phyloP scores from a whole-genome alignment of 1,284 basidiomycete genomes.

The Cutaneotrichosporon sp. region DNA sequence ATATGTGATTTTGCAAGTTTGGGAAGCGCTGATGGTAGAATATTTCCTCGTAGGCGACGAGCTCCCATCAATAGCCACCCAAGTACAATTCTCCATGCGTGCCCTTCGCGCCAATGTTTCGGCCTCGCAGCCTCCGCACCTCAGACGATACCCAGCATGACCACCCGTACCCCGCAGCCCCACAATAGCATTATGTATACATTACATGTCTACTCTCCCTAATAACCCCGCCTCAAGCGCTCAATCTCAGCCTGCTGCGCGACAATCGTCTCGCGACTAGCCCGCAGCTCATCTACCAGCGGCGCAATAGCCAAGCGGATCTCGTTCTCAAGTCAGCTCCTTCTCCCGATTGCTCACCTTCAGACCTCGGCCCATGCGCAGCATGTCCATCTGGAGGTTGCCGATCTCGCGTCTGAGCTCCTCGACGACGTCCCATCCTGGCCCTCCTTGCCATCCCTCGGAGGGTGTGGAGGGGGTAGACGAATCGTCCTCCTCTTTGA shows the following conservation, averaged over 20 bases:
- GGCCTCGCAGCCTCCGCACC: neutral
- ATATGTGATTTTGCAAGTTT: neutral
- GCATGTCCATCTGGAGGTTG: slow-evolving; percentile 40
- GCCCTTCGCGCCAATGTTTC: too few species aligned
- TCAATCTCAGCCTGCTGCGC: slow-evolving; percentile 38
- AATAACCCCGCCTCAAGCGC: slow-evolving; percentile 34
- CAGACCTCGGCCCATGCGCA: slow-evolving; percentile 36
- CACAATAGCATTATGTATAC: neutral
- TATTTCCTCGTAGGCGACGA: neutral
- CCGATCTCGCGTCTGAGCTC: slow-evolving; percentile 34
- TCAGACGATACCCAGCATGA: neutral
- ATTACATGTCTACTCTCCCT: neutral
- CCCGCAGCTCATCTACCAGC: slow-evolving; percentile 30
- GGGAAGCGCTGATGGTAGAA: neutral
- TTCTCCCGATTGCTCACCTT: slow-evolving; percentile 27
- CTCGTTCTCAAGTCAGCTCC: slow-evolving; percentile 30
- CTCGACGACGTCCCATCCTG: slow-evolving; percentile 22
- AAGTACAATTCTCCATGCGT: too few species aligned
- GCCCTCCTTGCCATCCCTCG: neutral
- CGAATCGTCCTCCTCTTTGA: slow-evolving; percentile 4
- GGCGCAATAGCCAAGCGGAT: slow-evolving; percentile 33
- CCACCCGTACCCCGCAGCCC: neutral
- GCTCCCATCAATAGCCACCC: too few species aligned
- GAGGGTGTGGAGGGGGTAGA: neutral
- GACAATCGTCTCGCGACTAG: slow-evolving; percentile 33